phyloP scores from a whole-genome alignment of 2,329 filamentous ascomycete species.

The Fusarium algeriense region DNA sequence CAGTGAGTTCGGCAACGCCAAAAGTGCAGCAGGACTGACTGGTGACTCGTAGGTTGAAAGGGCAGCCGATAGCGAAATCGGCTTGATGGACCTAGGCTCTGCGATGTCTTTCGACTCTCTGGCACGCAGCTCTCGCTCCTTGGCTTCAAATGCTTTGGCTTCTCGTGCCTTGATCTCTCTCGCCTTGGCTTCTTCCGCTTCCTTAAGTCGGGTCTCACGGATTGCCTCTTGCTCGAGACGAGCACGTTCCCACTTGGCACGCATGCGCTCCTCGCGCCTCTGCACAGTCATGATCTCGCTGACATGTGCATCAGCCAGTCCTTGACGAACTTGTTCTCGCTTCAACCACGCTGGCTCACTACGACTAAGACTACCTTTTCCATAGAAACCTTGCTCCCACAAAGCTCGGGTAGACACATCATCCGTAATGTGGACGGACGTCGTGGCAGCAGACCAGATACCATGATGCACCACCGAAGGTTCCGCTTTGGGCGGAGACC shows the following conservation, averaged over 20 bases:
- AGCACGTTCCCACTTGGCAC: slow-evolving; percentile 93
- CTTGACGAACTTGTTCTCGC: slow-evolving; percentile 79
- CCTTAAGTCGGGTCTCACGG: slow-evolving; percentile 70
- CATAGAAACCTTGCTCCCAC: slow-evolving; percentile 98
- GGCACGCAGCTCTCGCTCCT: slow-evolving; percentile 15
- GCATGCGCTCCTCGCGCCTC: slow-evolving; percentile 82
- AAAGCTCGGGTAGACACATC: slow-evolving; percentile 79
- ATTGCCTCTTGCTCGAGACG: slow-evolving; percentile 87
- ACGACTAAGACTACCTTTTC: slow-evolving; percentile 91
- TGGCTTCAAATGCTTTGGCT: slow-evolving; percentile 27
- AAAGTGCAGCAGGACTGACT: slow-evolving; percentile 59
- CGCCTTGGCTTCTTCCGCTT: slow-evolving; percentile 53
- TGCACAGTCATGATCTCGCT: slow-evolving; percentile 84
- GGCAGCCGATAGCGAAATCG: slow-evolving; percentile 4
- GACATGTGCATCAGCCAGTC: slow-evolving; percentile 73
- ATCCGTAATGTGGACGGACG: slow-evolving; percentile 87
- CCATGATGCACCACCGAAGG: slow-evolving; percentile 75
- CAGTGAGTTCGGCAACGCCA: slow-evolving; percentile 68
- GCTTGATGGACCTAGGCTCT: slow-evolving; percentile 7
- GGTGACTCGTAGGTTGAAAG: slow-evolving; percentile 49
- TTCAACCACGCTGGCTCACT: slow-evolving; percentile 96
- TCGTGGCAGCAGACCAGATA: slow-evolving; percentile 83
- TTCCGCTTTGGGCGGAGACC: slow-evolving; percentile 75
- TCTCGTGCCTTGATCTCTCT: slow-evolving; percentile 37
- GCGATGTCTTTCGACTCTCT: slow-evolving; percentile 11